Evolutionary conservation across 2,329 filamentous ascomycete genomes (phyloP).

Genomic region (Aspergillus sp.): DNA sequence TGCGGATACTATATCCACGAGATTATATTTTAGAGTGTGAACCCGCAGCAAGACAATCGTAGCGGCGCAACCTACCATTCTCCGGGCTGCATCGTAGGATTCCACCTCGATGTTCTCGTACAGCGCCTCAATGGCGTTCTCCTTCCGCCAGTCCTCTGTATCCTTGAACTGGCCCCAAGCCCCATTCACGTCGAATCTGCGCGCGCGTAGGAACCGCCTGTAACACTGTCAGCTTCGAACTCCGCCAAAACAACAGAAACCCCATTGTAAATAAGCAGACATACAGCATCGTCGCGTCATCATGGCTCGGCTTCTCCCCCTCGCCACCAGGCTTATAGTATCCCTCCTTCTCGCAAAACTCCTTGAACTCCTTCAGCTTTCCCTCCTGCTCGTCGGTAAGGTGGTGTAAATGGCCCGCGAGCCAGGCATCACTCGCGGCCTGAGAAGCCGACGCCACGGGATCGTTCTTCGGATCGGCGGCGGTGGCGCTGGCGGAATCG

Average conservation of each 20-base stretch:
- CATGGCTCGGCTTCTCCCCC: constrained; percentile 47
- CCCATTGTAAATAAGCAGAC: constrained; percentile 22
- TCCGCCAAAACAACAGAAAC: neutral
- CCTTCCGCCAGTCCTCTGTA: constrained; percentile 83
- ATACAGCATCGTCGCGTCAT: constrained; percentile 54
- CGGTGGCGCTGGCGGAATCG: constrained; percentile 27
- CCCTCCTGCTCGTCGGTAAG: constrained; percentile 70
- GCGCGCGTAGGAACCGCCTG: constrained; percentile 83
- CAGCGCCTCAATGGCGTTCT: constrained; percentile 76
- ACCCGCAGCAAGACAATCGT: neutral
- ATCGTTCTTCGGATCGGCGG: constrained; percentile 40
- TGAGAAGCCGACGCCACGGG: constrained; percentile 40
- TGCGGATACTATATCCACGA: constrained; percentile 72
- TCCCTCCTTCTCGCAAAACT: constrained; percentile 65
- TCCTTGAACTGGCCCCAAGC: constrained; percentile 84
- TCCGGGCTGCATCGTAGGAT: constrained; percentile 75
- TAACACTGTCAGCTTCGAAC: neutral
- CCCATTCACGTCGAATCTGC: constrained; percentile 77
- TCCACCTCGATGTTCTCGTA: constrained; percentile 86
- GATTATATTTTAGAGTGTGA: constrained; percentile 4
- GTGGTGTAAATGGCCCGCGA: constrained; percentile 75
- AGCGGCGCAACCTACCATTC: constrained; percentile 62
- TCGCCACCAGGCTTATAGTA: constrained; percentile 49
- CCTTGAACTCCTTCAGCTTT: constrained; percentile 74
- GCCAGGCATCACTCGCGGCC: constrained; percentile 42